phyloP scores from a whole-genome alignment of 148 eudicot species.

The Spergularia marina region DNA sequence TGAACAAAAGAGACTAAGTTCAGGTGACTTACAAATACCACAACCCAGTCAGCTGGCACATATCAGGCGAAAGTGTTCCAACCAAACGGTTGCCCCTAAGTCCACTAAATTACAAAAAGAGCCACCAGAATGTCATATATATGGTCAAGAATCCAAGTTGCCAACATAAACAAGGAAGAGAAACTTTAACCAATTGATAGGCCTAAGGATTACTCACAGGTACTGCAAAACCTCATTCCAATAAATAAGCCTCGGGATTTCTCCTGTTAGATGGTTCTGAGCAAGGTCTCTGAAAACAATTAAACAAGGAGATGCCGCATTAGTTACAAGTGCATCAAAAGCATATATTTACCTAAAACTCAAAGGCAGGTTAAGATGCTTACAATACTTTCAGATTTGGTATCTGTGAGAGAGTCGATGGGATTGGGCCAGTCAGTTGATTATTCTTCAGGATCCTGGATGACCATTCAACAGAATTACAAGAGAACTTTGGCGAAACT shows the following conservation, averaged over 20 bases:
- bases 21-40: constrained; percentile 93
- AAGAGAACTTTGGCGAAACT: neutral
- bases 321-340: neutral
- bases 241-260: constrained; percentile 92
- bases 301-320: neutral
- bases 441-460: constrained; percentile 84
- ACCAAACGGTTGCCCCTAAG: constrained; percentile 81
- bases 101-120: constrained; percentile 49
- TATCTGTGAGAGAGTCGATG: constrained; percentile 95
- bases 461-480: neutral
- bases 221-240: constrained; percentile 98
- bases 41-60: constrained; percentile 95
- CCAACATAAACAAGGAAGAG: neutral
- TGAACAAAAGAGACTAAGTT: neutral
- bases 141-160: neutral
- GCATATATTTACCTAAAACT: neutral
- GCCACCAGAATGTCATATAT: neutral
- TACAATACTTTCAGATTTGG: constrained; percentile 86
- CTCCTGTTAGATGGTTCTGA: constrained; percentile 85
- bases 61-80: constrained; percentile 81
- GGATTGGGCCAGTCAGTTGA: constrained; percentile 86
- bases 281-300: constrained; percentile 70
- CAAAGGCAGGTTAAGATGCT: constrained; percentile 17
- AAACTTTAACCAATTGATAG: neutral
- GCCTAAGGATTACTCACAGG: constrained; percentile 48